Conservation (phyloP, 1,284 basidiomycete species). For the Cutaneotrichosporon cutaneum region DNA sequence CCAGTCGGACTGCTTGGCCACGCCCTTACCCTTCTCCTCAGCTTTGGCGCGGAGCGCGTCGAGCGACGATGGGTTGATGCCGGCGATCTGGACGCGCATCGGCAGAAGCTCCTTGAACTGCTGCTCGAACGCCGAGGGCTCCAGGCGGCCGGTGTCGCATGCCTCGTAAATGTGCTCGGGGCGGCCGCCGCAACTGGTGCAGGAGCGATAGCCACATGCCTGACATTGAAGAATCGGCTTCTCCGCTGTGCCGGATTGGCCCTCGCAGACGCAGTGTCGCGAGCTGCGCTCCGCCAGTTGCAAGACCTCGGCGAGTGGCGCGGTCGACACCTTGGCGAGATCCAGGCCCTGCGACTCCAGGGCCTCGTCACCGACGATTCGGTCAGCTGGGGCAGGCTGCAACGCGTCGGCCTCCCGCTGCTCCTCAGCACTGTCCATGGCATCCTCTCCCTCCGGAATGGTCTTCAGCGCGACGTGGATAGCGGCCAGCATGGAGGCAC, state of each 20-base stretch:
- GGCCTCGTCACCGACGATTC: constrained; percentile 68
- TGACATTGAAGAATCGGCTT: constrained; percentile 68
- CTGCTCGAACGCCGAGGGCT: constrained; percentile 70
- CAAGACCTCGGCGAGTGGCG: constrained; percentile 63
- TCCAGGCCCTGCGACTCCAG: constrained; percentile 66
- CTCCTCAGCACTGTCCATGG: constrained; percentile 56
- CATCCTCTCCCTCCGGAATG: constrained; percentile 63
- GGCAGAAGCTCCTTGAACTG: constrained; percentile 77
- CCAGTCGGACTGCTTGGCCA: constrained; percentile 59
- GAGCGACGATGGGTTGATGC: constrained; percentile 60
- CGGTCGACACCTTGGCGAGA: constrained; percentile 60
- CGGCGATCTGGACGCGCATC: constrained; percentile 72
- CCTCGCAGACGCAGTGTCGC: constrained; percentile 85
- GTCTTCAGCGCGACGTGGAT: constrained; percentile 67
- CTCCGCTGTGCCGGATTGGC: constrained; percentile 71
- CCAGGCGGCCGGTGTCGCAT: constrained; percentile 50
- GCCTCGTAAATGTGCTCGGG: constrained; percentile 74
- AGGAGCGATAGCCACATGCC: constrained; percentile 77
- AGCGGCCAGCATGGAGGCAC: constrained; percentile 81
- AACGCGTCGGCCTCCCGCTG: constrained; percentile 52
- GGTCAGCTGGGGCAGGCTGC: constrained; percentile 54
- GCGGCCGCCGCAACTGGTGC: constrained; percentile 80
- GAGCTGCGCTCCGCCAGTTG: constrained; percentile 66
- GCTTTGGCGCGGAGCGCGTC: not conserved
- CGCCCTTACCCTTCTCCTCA: constrained; percentile 30